These are phyloP conservation scores for Rhynchosporium agropyri DNA, from an alignment of 2,329 filamentous ascomycete species.

Conservation along the genomic window DNA sequence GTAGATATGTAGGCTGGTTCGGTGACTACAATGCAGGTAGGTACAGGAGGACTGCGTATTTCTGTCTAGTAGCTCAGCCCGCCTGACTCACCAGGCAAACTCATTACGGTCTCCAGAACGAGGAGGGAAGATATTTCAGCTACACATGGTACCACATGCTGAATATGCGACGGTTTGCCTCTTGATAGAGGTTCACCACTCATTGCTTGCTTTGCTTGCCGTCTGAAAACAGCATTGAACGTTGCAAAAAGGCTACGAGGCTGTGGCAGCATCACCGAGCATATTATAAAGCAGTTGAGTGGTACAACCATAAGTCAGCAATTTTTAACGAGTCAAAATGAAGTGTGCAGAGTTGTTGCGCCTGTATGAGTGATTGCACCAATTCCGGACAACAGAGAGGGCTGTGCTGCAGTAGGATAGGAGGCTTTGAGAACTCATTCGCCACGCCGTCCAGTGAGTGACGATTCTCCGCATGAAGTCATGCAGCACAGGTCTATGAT, in stretches of 20 bases:
- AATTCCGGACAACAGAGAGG: no score
- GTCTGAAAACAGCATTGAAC: neutral
- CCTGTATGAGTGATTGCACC: no score
- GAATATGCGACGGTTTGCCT: constrained; percentile 1
- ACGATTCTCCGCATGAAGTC: no score
- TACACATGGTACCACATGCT: constrained; percentile 6
- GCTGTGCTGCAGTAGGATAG: no score
- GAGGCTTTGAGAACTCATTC: no score
- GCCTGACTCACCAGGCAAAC: constrained; percentile 25
- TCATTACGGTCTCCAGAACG: neutral
- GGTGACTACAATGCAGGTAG: no score
- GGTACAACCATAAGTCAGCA: neutral
- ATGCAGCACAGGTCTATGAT: no score
- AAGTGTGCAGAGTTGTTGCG: neutral
- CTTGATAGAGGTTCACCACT: neutral
- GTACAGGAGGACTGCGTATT: no score
- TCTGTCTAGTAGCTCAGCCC: constrained; percentile 2
- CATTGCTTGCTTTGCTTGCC: neutral
- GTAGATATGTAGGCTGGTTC: no score
- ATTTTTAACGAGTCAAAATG: neutral
- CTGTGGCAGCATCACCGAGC: constrained; percentile 22
- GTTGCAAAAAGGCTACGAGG: constrained; percentile 17
- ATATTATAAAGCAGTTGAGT: neutral
- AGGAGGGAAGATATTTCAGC: constrained; percentile 13
- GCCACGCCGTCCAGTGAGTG: no score